Evolutionary conservation across 306 rosid genomes (phyloP), one percentile per base, ranked within the genome.

Genomic region (Sechiopsis laciniata): DNA sequence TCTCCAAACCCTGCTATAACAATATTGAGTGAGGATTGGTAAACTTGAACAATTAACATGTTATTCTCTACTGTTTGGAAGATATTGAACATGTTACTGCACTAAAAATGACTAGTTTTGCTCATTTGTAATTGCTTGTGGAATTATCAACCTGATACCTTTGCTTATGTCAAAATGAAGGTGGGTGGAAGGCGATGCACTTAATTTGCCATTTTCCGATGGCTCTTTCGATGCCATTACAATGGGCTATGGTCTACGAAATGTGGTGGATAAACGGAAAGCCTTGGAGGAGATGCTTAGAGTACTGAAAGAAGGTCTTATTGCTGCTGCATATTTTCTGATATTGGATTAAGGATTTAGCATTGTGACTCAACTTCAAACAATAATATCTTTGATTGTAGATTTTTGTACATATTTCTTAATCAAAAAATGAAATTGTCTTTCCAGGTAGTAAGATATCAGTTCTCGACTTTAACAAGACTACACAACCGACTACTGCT

Each of bases 151-250:
- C 62, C 77, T 57, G 55, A 3, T 45, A 26, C 55, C 55, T 60
- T 55, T 64, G 57, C 76, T 58, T 63, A n/a, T n/a, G n/a, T 62
- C 8, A 7, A 57, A 46, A 8, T 75, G 80, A 69, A 87, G 99
- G 84, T 89, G 99, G 99, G 77, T 95, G 64, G 90, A 95, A 87
- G 96, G 97, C 62, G 95, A 95, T 82, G 97, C 99, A 37, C 89
- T 91, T 77, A 80, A 88, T 73, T 86, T 95, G 84, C 97, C 96
- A 60, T 95, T 83, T 72, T 19, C 84, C 68, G 95, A 88, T 79
- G 85, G 83, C 60, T 82, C 63, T 52, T 88, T 95, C 78, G 97
- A 91, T 86, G 99, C 88, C 79, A 74, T 95, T 76, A 86, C 96
- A 48, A 88, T 91, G 92, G 97, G 92, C 54, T 95, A 88, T 78